phyloP scores from a whole-genome alignment of 192 early-diverging fungal species.

The Podila horticola region DNA sequence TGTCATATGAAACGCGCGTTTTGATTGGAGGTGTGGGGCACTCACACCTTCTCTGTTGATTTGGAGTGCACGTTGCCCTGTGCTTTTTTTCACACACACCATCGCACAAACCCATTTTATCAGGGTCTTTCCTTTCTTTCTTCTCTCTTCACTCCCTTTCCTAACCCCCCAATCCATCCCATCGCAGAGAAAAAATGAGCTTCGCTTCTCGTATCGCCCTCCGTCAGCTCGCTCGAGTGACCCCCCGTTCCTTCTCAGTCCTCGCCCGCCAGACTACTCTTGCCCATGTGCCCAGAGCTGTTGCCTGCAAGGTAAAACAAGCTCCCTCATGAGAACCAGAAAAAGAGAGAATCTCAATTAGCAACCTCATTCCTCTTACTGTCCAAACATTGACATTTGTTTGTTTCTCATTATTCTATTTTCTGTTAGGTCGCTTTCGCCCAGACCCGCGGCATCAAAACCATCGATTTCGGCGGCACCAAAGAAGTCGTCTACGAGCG shows the following conservation, averaged over 20 bases:
- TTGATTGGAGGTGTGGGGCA: neutral
- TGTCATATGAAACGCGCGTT: too few relatives aligned
- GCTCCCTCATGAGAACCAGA: too few relatives aligned
- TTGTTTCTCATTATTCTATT: neutral
- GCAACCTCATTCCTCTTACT: too few relatives aligned
- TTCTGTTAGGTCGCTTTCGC: conserved; percentile 15
- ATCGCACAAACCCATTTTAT: neutral
- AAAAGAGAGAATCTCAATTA: too few relatives aligned
- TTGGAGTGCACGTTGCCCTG: neutral
- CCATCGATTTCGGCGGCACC: conserved; percentile 93
- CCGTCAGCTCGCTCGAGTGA: conserved; percentile 30
- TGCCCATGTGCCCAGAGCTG: conserved; percentile 16
- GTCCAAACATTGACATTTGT: neutral
- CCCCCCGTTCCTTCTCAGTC: conserved; percentile 27
- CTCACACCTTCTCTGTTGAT: too few relatives aligned
- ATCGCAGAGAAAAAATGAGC: conserved; percentile 18
- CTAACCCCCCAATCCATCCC: neutral
- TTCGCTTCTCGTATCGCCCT: conserved; percentile 27
- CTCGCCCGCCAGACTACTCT: conserved; percentile 21
- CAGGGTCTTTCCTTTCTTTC: neutral
- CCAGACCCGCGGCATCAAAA: conserved; percentile 86
- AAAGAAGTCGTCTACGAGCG: conserved; percentile 95
- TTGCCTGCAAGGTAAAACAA: conserved; percentile 31
- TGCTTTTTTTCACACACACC: neutral
- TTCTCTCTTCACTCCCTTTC: neutral